Evolutionary conservation across 208 protist genomes (phyloP), one percentile per base, ranked within the genome.

Genomic region (Acanthamoeba divionensis): DNA sequence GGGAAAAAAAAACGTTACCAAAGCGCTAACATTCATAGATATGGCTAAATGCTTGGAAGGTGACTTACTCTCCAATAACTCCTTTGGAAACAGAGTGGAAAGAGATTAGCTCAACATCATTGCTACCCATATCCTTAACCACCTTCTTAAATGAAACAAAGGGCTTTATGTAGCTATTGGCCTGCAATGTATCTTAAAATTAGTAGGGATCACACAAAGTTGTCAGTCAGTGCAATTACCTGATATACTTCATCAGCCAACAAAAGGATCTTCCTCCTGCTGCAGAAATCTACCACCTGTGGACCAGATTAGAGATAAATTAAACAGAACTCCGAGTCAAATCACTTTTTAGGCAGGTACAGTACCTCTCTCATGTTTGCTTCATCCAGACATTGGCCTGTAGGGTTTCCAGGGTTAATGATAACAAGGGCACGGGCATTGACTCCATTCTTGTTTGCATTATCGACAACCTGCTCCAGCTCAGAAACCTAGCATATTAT

Each of bases 401-500:
- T 99, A 52, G 98, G 99, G 93, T 99, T 99, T 52, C 98, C 98
- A 41, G 99, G 99, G 93, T 99, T 99, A 91, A 99, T 99, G 48
- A 99, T 94, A 8, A 98, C 97, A 13, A 99, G 91, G 47, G 98
- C 96, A 29, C 97, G 94, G 67, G 96, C 91, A n/a, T 96, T 97
- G 41, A 97, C 94, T 31, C 95, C 95, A 54, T 98, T 77, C 36
- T 82, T 44, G 47, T 90, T 69, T 31, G 97, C 97, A 24, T 89
- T 85, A 2, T 96, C 82, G 48, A 96, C 95, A 21, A 95, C 62
- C 2, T 85, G 48, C 12, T 93, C 87, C 24, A 99, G 94, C 55
- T 90, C 86, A 18, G 82, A 89, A 3, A 89, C 82, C 60, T 50
- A 15, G 5, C 6, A 60, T 79, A 18, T n/a, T n/a, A 6, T 9